Evolutionary conservation across 1,284 basidiomycete species (phyloP), one percentile per base, ranked within the genome.

Genomic region (Wolfiporia cocos): DNA sequence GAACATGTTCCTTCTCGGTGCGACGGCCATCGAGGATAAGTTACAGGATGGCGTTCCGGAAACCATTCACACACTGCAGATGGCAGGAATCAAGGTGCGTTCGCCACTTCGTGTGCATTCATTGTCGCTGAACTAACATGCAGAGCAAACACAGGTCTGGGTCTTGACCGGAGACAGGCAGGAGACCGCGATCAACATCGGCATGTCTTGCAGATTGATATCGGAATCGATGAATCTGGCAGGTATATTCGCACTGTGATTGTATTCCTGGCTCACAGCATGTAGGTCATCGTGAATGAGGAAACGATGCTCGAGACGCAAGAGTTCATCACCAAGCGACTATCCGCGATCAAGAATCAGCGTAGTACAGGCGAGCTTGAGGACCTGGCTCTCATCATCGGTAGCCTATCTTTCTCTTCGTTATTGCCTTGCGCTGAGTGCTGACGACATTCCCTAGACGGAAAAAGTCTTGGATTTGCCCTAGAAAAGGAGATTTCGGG

Each of bases 161-260:
- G 93, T 99, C 9, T 68, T 99, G 37, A 99, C 96, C 1, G 96
- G 96, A 2, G 96, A 99, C 65, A 73, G 95, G 48, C 95, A 99
- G 68, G 96, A 99, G 66, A 99, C 96, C 2, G 96, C 96, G 11
- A 98, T 99, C 68, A 99, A 99, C 58, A 99, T 99, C 50, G 96
- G 96, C 38, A 83, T 99, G 74, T 94, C 92, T 2, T 99, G 95
- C 69, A 80, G 92, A 47, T 66, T 99, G 50, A 98, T 99, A 47
- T 93, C 92, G 2, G 96, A 99, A 67, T 93, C 91, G 12, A 99
- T 99, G 96, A 98, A 96, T 61, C 56, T 99, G 67, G 93, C 93
- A 54, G 44, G 80, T 61, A 10, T 19, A 28, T 34, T 10, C 49
- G 39, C 21, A 26, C 17, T 33, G 11, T 14, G 11, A 4, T 1